Evolutionary conservation across 2,329 filamentous ascomycete genomes (phyloP), one percentile per base, ranked within the genome.

Genomic region (Triangularia verruculosa): DNA sequence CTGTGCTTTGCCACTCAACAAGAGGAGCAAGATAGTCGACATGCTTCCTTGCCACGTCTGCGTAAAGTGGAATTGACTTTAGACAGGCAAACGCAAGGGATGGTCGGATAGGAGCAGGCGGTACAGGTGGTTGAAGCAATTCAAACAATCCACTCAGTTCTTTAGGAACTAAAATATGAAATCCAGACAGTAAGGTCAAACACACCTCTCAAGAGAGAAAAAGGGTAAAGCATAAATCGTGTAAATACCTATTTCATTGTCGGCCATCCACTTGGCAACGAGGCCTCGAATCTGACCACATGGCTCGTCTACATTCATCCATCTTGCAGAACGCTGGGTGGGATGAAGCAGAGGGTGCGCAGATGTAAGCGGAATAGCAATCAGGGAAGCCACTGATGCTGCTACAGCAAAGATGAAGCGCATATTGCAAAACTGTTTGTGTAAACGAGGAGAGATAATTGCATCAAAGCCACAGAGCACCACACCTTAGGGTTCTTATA

Each of bases 1-100:
- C 4, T 0, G 65, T 57, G 61, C 67, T 69, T 13, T 69, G 65
- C 67, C 65, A 69, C 32, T 67, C 62, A 15, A 63, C 55, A 1
- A 64, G 15, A 6, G 67, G 63, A 3, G 22, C 27, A 7, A 68
- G 61, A 13, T 55, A 54, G 9, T 64, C 47, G 12, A 68, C 8
- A 2, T 64, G 65, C 12, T 34, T 30, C 15, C 66, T 20, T 4
- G 65, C 61, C 1, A 55, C 30, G 13, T 64, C 59, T 20, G 55
- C 43, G 54, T 67, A 22, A 2, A 67, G 61, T 7, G 64, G 67
- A 8, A 66, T 58, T 0, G 67, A 66, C 20, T 65, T 61, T 12
- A 69, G 62, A 52, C 66, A 64, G 2, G 62, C 59, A 54, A 61
- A 63, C 0, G 66, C 66, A 2, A 68, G 34, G 2, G 67, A 65